Base-by-base conservation (phyloP, 192 early-diverging fungal genomes). In the Umbelopsis sp. region DNA sequence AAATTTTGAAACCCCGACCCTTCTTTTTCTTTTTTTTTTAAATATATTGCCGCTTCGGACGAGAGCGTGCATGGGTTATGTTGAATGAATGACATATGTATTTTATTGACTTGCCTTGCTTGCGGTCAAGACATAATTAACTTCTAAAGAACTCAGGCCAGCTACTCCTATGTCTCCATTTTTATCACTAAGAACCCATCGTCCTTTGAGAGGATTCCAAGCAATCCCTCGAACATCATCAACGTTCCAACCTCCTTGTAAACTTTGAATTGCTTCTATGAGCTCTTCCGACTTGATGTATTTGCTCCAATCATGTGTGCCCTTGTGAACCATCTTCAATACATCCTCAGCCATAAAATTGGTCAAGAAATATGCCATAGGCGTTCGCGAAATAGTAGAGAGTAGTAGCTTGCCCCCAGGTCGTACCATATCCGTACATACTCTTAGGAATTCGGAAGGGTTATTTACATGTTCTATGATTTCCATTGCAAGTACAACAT, bases 391-490 rank as follows among this genome's bases (percentile, higher is more conserved):
- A 76, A 99, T 99, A 65, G 96, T 99, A 2, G 95, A 97, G 41
- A 97, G 71, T 26, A 99, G 88, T 22, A 97, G 44, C 14, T 86
- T 59, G 1, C 87, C 95, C 2, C 84, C 88, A 20, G 47, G 73
- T 44, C 59, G 41, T 66, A 90, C 91, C 34, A 97, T 80, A 44
- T 86, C 67, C 29, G 84, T 73, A 49, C 92, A 89, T 0, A 87
- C 81, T n/a, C 76, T 71, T 8, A 96, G 82, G 77, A 98, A 97
- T 22, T 74, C 74, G 5, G 74, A 65, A 0, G 93, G 90, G 70
- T 95, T 83, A 16, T 78, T 82, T 7, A 98, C 97, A 75, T 97
- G 96, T 81, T 98, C 97, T 54, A 97, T 91, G 31, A 97, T 93
- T 75, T 98, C 97, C 75, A 96, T 79, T 1, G 92, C 92, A 17